phyloP scores from a whole-genome alignment of 2,329 filamentous ascomycete genomes.

The Ustulina deusta region DNA sequence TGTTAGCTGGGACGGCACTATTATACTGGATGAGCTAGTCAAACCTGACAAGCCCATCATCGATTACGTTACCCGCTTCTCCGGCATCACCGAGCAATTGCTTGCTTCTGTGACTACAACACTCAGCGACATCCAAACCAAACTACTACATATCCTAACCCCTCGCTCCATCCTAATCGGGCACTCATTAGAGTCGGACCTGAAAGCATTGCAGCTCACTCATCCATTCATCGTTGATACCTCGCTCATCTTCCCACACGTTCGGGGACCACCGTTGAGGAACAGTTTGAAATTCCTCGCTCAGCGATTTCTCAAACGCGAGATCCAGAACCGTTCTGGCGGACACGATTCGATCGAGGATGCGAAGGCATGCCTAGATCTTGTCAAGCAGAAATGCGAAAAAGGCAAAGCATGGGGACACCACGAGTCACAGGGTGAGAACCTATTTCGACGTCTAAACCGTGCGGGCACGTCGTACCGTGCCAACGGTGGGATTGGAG shows the following conservation, averaged over 20 bases:
- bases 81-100: constrained; percentile 90
- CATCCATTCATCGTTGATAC: constrained; percentile 97
- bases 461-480: constrained; percentile 72
- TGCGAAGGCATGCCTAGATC: constrained; percentile 88
- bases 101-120: constrained; percentile 86
- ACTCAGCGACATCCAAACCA: constrained; percentile 82
- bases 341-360: constrained; percentile 96
- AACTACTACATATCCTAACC: constrained; percentile 77
- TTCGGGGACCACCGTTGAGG: constrained; percentile 88
- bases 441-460: constrained; percentile 85
- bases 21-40: constrained; percentile 89
- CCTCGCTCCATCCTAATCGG: constrained; percentile 80
- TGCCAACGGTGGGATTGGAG: constrained; percentile 68
- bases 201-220: constrained; percentile 84
- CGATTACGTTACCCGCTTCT: constrained; percentile 92
- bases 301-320: constrained; percentile 84
- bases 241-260: constrained; percentile 88
- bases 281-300: constrained; percentile 90
- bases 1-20: constrained; percentile 84
- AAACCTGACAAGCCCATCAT: constrained; percentile 89
- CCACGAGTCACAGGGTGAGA: constrained; percentile 82
- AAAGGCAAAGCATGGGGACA: constrained; percentile 89
- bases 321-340: constrained; percentile 82
- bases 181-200: constrained; percentile 84
- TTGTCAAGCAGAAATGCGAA: constrained; percentile 96